phyloP scores from a whole-genome alignment of 2,329 filamentous ascomycete species.

The Calonectria crousiana region DNA sequence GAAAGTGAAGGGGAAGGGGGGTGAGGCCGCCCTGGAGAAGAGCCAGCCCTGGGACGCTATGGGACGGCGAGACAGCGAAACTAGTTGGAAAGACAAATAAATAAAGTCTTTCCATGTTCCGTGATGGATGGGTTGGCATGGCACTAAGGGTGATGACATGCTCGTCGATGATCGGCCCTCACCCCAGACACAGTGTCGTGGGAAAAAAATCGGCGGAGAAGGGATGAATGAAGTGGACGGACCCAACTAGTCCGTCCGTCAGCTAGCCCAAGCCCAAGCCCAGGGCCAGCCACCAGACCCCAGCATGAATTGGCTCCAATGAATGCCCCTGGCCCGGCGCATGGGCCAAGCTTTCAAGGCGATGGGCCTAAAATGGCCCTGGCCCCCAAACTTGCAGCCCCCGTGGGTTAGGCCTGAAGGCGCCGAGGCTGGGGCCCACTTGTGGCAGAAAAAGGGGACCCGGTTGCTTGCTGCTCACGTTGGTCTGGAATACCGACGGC shows the following conservation, averaged over 20 bases:
- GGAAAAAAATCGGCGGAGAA: not conserved
- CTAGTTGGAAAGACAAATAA: not conserved
- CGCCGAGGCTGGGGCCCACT: conserved; percentile 8
- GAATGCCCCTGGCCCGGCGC: conserved; percentile 30
- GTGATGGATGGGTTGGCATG: not conserved
- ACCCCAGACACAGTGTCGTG: conserved; percentile 4
- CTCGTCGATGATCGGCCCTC: not conserved
- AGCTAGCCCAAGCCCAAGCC: conserved; percentile 6
- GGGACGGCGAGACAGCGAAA: not conserved
- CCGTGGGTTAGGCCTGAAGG: conserved; percentile 12
- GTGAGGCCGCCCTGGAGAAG: not conserved
- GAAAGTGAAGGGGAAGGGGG: not conserved
- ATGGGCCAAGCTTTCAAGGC: conserved; percentile 41
- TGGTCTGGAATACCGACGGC: not conserved
- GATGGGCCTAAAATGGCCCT: conserved; percentile 34
- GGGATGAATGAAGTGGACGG: conserved; percentile 18
- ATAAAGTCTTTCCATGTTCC: not conserved
- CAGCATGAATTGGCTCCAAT: conserved; percentile 22
- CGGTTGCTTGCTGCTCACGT: not conserved
- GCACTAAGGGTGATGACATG: conserved; percentile 4
- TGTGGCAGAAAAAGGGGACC: conserved; percentile 14
- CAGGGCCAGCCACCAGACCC: not conserved
- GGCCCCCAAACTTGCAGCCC: conserved; percentile 2
- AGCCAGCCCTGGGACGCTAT: not conserved
- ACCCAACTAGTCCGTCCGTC: not conserved